Evolutionary conservation across 768 basidiomycete species (phyloP).

Genomic region (Dendrothele bispora): DNA sequence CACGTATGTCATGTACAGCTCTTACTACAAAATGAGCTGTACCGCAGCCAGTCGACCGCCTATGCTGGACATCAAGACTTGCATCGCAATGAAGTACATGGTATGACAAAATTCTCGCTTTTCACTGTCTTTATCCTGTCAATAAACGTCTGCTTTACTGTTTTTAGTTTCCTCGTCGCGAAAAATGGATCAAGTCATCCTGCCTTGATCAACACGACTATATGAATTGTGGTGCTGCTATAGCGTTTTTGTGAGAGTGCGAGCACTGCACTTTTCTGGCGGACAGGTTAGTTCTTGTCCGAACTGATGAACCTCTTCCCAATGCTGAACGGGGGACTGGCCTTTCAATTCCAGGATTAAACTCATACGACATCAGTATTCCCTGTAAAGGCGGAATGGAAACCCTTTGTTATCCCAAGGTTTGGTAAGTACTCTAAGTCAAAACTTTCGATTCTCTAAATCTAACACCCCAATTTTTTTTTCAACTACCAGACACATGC

Average conservation of each 20-base stretch:
- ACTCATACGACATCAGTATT: slow-evolving; percentile 53
- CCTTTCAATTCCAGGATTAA: slow-evolving; percentile 41
- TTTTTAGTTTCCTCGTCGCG: slow-evolving; percentile 65
- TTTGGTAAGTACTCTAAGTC: slow-evolving; percentile 8
- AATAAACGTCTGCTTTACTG: no score
- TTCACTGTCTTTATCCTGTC: no score
- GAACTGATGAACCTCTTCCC: no score
- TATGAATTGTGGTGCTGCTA: slow-evolving; percentile 64
- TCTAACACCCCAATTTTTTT: no score
- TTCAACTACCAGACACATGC: slow-evolving; percentile 35
- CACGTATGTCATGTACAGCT: slow-evolving; percentile 34
- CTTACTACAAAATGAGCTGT: slow-evolving; percentile 42
- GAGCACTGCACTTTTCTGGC: slow-evolving; percentile 45
- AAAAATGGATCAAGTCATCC: slow-evolving; percentile 47
- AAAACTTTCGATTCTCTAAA: no score
- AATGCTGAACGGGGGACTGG: background rate
- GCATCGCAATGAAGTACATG: slow-evolving; percentile 42
- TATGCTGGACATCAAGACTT: slow-evolving; percentile 29
- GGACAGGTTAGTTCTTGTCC: slow-evolving; percentile 39
- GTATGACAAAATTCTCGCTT: no score
- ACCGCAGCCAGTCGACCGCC: slow-evolving; percentile 40
- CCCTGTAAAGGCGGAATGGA: slow-evolving; percentile 2
- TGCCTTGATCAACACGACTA: slow-evolving; percentile 72
- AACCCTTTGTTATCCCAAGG: slow-evolving; percentile 30
- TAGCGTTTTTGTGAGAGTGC: slow-evolving; percentile 62